Evolutionary conservation across 371 early-diverging fungal species (phyloP), one percentile per base, ranked within the genome.

Genomic region (Nematocida displodere): DNA sequence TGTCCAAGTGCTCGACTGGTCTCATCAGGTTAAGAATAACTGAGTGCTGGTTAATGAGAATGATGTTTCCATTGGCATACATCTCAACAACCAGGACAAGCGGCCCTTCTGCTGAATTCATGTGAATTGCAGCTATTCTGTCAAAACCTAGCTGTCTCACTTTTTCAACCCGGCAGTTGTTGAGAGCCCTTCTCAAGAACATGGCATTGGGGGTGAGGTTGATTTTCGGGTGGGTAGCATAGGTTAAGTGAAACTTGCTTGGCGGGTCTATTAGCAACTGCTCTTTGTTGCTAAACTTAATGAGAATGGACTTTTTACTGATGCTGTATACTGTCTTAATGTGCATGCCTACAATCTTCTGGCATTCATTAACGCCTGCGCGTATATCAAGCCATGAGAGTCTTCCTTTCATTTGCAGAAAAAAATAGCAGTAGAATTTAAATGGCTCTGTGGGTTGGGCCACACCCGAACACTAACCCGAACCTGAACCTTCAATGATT

Each of bases 181-280:
- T 58, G 22, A 79, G 50, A 8, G 58, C 40, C 50, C 76, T 80
- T 42, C 85, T 49, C 44, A 84, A 55, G 42, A 71, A 80, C 22
- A 79, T 79, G 39, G 79, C 77, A 49, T 82, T 76, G 50, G 82
- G 83, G 15, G 79, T 79, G n/a, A 83, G 77, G 40, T 82, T 82
- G 37, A 56, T 61, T 50, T 81, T 82, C 11, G 58, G 36, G 13
- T 59, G 53, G 17, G 24, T 29, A 17, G 31, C 40, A 44, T 71
- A 49, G 15, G 82, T 82, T 36, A 84, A 52, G 76, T 83, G 82
- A 13, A 83, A 71, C 54, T 82, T 76, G 48, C 80, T 65, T 34
- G 83, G 83, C 7, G 82, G 80, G 64, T 85, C 83, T n/a, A 83
- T 77, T n/a, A 82, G 75, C 7, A 85, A 59, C 49, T 81, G 67